A percentile compares a stretch with the other conserved stretches of the same genome.
These are phyloP conservation scores for Eragrostis tef DNA, from an alignment of 202 grass and related monocot species.

Conservation along the genomic window DNA sequence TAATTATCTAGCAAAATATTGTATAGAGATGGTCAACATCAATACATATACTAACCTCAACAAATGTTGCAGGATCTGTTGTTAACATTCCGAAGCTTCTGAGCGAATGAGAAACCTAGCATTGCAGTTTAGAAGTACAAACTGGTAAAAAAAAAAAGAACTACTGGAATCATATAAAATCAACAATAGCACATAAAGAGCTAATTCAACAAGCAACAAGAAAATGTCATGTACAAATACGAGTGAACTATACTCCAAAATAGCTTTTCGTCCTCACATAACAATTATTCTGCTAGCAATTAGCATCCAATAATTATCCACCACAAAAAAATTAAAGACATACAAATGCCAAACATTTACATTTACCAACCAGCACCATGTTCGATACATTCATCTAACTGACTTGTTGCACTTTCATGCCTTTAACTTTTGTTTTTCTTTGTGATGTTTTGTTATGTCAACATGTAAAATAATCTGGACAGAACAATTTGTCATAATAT, in stretches of 20 bases:
- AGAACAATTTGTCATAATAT: not conserved
- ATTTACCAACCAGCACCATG: not conserved
- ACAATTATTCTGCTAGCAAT: not conserved
- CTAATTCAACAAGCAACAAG: not conserved
- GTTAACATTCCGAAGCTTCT: constrained; percentile 46
- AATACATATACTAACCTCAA: constrained; percentile 41
- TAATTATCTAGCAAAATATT: not conserved
- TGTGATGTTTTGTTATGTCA: constrained; percentile 20
- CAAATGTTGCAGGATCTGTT: constrained; percentile 52
- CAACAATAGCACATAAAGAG: not conserved
- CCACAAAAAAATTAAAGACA: not conserved
- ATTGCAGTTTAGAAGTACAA: not conserved
- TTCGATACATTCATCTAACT: not conserved
- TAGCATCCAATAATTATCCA: not conserved
- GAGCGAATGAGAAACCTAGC: constrained; percentile 46
- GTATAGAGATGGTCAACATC: constrained; percentile 21
- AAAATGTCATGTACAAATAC: not conserved
- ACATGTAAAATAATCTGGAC: not conserved
- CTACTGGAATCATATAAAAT: constrained; percentile 1
- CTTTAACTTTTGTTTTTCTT: not conserved
- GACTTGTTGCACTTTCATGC: not conserved
- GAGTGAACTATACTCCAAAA: not conserved
- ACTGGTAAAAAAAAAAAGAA: not conserved
- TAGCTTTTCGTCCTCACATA: not conserved
- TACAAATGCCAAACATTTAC: not conserved